These are phyloP conservation scores for Botrytis sinoallii DNA, from an alignment of 2,329 filamentous ascomycete genomes.

Conservation along the genomic window DNA sequence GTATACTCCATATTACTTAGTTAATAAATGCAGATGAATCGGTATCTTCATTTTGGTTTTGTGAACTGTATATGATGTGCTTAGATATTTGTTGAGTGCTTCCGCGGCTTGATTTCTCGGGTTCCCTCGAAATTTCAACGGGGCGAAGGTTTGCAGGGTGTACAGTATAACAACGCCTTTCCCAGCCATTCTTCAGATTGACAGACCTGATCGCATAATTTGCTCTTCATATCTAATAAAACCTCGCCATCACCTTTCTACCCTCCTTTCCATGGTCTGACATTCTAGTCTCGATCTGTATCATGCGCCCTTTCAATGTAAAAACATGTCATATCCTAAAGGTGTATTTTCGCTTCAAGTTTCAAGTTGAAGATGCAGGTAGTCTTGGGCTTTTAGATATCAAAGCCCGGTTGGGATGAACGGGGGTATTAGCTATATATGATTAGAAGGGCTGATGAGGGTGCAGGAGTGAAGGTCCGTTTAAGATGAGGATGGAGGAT, in stretches of 20 bases:
- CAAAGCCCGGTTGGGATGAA: not conserved
- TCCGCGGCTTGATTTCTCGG: not conserved
- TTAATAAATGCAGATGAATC: slow-evolving; percentile 1
- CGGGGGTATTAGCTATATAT: not conserved
- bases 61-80: not conserved
- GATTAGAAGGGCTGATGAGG: not conserved
- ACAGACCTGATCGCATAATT: not conserved
- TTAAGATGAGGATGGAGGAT: not conserved
- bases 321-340: no score
- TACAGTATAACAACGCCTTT: not conserved
- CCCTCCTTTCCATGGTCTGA: not conserved
- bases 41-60: not conserved
- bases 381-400: not conserved
- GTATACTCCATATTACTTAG: not conserved
- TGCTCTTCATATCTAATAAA: not conserved
- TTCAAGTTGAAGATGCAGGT: not conserved
- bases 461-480: not conserved
- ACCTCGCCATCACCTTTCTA: not conserved
- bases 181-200: not conserved
- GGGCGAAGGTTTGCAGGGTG: not conserved
- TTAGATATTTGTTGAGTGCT: not conserved
- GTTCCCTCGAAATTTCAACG: not conserved
- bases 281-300: not conserved
- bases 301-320: no score
- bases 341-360: not conserved